Conservation (phyloP, 352 stramenopile genomes). For the Globisporangium lucens region DNA sequence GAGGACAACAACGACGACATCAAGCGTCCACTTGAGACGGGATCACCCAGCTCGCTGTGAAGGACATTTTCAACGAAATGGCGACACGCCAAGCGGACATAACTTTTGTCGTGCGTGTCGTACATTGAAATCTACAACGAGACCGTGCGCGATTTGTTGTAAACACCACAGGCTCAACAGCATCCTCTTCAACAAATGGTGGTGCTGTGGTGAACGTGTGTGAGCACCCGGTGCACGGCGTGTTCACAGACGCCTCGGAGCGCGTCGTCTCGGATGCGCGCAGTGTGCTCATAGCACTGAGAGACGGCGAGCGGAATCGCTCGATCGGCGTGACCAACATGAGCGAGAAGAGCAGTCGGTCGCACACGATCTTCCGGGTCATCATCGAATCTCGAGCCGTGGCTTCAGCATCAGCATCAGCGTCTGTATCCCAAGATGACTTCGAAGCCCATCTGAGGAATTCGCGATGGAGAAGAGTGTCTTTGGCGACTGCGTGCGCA, state of each 20-base stretch:
- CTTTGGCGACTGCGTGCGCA: constrained; percentile 21
- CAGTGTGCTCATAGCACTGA: constrained; percentile 33
- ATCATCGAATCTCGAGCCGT: constrained; percentile 28
- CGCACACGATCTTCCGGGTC: constrained; percentile 49
- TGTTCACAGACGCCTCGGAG: constrained; percentile 52
- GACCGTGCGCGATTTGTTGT: constrained; percentile 27
- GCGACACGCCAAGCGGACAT: neutral
- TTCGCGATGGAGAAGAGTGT: neutral
- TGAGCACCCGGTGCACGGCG: constrained; percentile 44
- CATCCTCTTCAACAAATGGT: constrained; percentile 3
- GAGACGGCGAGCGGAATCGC: constrained; percentile 43
- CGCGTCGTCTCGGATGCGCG: constrained; percentile 35
- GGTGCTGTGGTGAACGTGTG: constrained; percentile 31
- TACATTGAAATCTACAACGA: constrained; percentile 94
- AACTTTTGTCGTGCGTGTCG: constrained; percentile 1
- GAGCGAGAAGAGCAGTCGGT: constrained; percentile 58
- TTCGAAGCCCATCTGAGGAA: neutral
- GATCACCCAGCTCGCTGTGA: constrained; percentile 5
- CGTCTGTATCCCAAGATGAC: neutral
- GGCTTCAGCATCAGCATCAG: neutral
- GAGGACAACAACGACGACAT: neutral
- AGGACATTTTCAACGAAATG: constrained; percentile 11
- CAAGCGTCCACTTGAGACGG: neutral
- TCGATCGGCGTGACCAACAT: constrained; percentile 42
- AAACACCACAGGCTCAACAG: neutral